Conservation (phyloP, 768 basidiomycete species). For the Boletus pseudo-olivaceus region DNA sequence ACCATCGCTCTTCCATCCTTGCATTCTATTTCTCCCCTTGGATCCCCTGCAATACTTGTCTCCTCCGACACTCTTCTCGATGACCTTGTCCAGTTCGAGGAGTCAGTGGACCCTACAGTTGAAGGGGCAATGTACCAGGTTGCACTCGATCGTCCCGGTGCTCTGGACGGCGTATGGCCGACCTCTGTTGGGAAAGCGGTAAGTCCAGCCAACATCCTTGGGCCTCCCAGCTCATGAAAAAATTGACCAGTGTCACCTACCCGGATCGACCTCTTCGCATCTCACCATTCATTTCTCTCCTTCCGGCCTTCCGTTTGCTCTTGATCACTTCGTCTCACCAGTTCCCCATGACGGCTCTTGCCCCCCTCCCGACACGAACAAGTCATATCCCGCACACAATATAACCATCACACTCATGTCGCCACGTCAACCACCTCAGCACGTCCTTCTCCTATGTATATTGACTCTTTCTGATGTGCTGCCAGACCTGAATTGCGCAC, state of each 20-base stretch:
- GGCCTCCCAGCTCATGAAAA: conserved; percentile 10
- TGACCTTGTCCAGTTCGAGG: conserved; percentile 46
- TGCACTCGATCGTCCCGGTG: conserved; percentile 52
- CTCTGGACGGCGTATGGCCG: conserved; percentile 33
- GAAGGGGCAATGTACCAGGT: conserved; percentile 64
- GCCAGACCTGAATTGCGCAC: conserved; percentile 63
- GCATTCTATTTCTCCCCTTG: conserved; percentile 34
- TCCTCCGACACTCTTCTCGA: conserved; percentile 41
- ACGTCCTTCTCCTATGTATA: conserved; percentile 21
- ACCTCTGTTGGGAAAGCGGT: conserved; percentile 37
- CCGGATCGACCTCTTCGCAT: conserved; percentile 48
- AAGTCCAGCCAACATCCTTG: conserved; percentile 53
- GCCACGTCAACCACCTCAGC: conserved; percentile 57
- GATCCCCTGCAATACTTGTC: conserved; percentile 33
- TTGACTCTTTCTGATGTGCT: not conserved
- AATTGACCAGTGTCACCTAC: conserved; percentile 60
- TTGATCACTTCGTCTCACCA: conserved; percentile 72
- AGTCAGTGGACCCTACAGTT: conserved; percentile 35
- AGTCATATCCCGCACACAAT: conserved; percentile 32
- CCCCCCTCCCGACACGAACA: conserved; percentile 26
- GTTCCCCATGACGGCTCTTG: conserved; percentile 70
- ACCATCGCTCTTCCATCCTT: conserved; percentile 22
- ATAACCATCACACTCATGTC: conserved; percentile 54
- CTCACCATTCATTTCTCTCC: conserved; percentile 53
- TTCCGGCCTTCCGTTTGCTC: conserved; percentile 50